These are phyloP conservation scores for Nannizziopsis barbatae DNA, from an alignment of 2,329 filamentous ascomycete species.

Conservation along the genomic window DNA sequence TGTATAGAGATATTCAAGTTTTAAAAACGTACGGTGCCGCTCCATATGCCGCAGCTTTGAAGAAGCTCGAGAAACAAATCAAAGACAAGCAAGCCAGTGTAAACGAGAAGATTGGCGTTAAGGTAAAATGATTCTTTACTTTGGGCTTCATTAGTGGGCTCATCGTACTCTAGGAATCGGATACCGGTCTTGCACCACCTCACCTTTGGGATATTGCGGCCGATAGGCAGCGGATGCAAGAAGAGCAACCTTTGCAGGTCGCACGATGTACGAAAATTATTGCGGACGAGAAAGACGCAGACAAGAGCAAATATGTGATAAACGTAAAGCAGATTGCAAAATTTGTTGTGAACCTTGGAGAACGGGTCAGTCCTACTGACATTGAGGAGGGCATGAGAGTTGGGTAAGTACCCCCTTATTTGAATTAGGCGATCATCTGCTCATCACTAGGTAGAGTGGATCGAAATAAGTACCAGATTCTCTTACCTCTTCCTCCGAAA, in stretches of 20 bases:
- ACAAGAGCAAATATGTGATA: conserved; percentile 99
- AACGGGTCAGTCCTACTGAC: conserved; percentile 93
- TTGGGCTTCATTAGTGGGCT: conserved; percentile 6
- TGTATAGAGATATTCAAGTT: conserved; percentile 84
- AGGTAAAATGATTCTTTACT: conserved; percentile 23
- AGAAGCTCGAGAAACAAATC: conserved; percentile 98
- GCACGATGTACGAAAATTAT: conserved; percentile 99
- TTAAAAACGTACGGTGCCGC: conserved; percentile 98
- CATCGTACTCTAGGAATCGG: conserved; percentile 62
- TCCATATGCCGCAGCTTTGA: conserved; percentile 83
- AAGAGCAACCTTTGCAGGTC: conserved; percentile 95
- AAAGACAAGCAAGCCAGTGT: conserved; percentile 98
- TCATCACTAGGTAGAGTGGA: conserved; percentile 53
- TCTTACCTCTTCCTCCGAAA: conserved; percentile 90
- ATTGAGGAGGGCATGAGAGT: conserved; percentile 99
- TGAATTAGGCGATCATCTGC: not conserved
- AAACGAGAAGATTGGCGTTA: conserved; percentile 85
- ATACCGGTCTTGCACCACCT: conserved; percentile 92
- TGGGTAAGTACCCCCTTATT: conserved; percentile 42
- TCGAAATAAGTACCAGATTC: conserved; percentile 97
- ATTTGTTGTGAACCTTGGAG: conserved; percentile 95
- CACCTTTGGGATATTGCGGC: conserved; percentile 98
- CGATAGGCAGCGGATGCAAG: conserved; percentile 94
- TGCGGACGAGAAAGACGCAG: conserved; percentile 83
- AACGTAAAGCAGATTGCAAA: conserved; percentile 99